phyloP scores from a whole-genome alignment of 257 asterid genomes.

The Ilex aquifolium region DNA sequence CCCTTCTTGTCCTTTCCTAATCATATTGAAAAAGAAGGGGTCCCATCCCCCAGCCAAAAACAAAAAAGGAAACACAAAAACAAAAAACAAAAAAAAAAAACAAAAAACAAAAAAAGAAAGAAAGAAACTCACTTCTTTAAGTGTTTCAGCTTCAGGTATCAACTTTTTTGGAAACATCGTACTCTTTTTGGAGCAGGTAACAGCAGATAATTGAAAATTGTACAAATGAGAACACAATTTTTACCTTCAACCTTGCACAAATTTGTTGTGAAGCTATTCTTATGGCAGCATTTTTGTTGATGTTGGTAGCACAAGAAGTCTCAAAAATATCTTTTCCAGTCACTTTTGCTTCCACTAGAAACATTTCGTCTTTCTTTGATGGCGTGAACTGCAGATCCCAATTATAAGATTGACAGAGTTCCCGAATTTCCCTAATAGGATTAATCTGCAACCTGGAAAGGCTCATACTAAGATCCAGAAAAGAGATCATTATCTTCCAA shows the following conservation, averaged over 20 bases:
- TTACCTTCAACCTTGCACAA: constrained; percentile 57
- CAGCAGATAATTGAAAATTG: background rate
- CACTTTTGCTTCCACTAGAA: constrained; percentile 48
- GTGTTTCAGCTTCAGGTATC: background rate
- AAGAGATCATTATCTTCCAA: constrained; percentile 61
- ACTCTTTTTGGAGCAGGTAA: background rate
- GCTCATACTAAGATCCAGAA: constrained; percentile 63
- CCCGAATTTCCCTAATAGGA: constrained; percentile 68
- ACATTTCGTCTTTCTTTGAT: constrained; percentile 40
- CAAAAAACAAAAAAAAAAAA: too few species aligned
- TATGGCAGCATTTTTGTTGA: constrained; percentile 53
- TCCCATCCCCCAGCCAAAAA: background rate
- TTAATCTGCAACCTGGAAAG: constrained; percentile 53
- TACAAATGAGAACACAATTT: background rate
- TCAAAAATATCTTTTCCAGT: constrained; percentile 25
- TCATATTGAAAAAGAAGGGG: too few species aligned
- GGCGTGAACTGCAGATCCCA: constrained; percentile 44
- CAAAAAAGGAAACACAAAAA: background rate
- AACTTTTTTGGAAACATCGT: too few species aligned
- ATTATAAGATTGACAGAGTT: constrained; percentile 67
- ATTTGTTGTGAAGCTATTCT: constrained; percentile 49
- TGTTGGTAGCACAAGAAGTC: constrained; percentile 38
- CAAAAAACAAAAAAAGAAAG: too few species aligned
- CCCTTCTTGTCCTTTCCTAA: too few species aligned
- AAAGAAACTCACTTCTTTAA: background rate